Evolutionary conservation across 1,139 yeast genomes (phyloP), one percentile per base, ranked within the genome.

Genomic region (Diutina sp.): DNA sequence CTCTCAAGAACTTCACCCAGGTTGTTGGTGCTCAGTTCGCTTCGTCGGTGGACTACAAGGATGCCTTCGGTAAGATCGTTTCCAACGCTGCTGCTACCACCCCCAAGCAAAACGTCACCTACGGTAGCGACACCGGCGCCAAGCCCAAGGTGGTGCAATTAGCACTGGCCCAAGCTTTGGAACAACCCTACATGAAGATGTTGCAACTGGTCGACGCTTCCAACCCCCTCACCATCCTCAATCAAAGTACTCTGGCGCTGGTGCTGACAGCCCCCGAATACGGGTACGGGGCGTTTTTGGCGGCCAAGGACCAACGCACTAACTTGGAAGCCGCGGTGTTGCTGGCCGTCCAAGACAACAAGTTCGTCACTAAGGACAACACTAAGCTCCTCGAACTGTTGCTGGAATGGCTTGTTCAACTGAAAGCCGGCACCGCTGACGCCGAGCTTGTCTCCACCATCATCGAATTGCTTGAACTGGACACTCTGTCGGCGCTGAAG

Each of bases 261-360:
- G 80, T 80, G 30, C 72, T 76, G 51, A 72, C 83, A 18, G 79
- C 76, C 60, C 98, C 98, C 11, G 97, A 90, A 69, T 90, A 74
- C 66, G 97, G 97, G 2, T 89, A 80, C 62, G 99, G 99, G 69
- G 74, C 83, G 46, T 90, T 77, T 65, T 71, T 90, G 63, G 80
- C 79, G 54, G 73, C 73, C 51, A 78, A 82, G 64, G 83, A 84
- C 63, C 74, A 78, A 60, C 77, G 80, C 57, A 65, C 71, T 32
- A 67, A 72, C 46, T 75, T 87, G 62, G 65, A 80, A 45, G 68
- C 71, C 4, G 67, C 77, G 59, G 83, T 84, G n/a, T 74, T 77
- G 60, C 60, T 65, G 6, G 72, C 84, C 2, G 67, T 87, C 51
- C 82, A 82, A 62, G n/a, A 11, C 11, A 41, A 41, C 35, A 41